Evolutionary conservation across 805 yeast genomes (phyloP), one percentile per base, ranked within the genome.

Genomic region (Ogataea dorogensis): DNA sequence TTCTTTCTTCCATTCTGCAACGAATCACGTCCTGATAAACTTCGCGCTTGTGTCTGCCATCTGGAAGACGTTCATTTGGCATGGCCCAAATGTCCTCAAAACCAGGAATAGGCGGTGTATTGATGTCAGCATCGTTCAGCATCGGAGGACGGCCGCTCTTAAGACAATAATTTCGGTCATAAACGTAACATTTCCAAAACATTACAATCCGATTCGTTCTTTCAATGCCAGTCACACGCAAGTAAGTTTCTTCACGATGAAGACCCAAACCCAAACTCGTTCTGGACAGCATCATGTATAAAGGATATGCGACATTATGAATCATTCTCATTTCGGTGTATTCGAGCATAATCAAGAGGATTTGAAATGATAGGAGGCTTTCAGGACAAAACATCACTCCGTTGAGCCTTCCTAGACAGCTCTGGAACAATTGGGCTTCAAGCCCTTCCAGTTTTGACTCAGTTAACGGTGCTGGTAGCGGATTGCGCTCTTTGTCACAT

Each of bases 261-360:
- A 82, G 59, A 0, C 85, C 85, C 50, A 77, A 47, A 24, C 75
- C 79, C 30, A 70, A 73, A 0, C 81, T 81, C 43, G 67, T 69
- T 42, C 80, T 61, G 5, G 74, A 65, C 5, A 77, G 75, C 1
- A 71, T 63, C 2, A 75, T 53, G 4, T 67, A 51, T 12, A 76
- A 46, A 32, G 65, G 58, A 35, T 5, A 13, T 5, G 17, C 23
- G 4, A 12, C 27, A 20, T 17, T 22, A 17, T 21, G 28, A 10
- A 14, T 9, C 37, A 33, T 27, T n/a, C 17, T 7, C 9, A 26
- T 27, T 13, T 29, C 25, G 10, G 24, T 12, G 22, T 29, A 28
- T 4, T 5, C 11, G 4, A 13, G 7, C 23, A 26, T 11, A 17
- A 26, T 11, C 18, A 18, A 10, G 14, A 23, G 6, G 5, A 15